A percentile compares a stretch with the other conserved stretches of the same genome.
Evolutionary conservation across 2,329 filamentous ascomycete species (phyloP).

Genomic region (Chrysoporthe cubensis): DNA sequence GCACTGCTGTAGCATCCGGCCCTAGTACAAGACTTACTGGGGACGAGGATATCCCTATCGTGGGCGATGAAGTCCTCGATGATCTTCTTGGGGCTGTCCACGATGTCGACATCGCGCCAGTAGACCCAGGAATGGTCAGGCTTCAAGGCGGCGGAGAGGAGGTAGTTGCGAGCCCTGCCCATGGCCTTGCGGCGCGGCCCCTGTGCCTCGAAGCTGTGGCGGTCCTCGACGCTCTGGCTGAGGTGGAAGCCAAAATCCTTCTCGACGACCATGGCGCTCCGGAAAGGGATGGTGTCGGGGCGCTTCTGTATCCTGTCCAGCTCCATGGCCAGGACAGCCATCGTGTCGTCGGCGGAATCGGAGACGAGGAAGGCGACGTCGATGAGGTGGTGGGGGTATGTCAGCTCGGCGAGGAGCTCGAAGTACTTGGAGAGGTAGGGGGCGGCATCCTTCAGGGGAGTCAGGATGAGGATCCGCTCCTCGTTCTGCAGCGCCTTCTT

Average conservation of each 20-base stretch:
- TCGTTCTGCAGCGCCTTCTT: slow-evolving; percentile 76
- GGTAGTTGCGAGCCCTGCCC: slow-evolving; percentile 88
- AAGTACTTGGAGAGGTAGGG: slow-evolving; percentile 87
- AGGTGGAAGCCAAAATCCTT: slow-evolving; percentile 84
- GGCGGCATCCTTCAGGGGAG: slow-evolving; percentile 88
- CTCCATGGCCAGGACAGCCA: slow-evolving; percentile 83
- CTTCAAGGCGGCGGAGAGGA: slow-evolving; percentile 82
- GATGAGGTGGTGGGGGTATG: slow-evolving; percentile 93
- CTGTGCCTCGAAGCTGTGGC: slow-evolving; percentile 86
- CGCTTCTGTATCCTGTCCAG: slow-evolving; percentile 85
- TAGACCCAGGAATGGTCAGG: slow-evolving; percentile 98
- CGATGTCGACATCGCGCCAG: slow-evolving; percentile 97
- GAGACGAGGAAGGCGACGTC: slow-evolving; percentile 94
- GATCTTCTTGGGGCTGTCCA: slow-evolving; percentile 84
- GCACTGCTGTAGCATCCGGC: slow-evolving; percentile 1
- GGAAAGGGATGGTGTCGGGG: slow-evolving; percentile 80
- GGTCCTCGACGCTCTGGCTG: slow-evolving; percentile 79
- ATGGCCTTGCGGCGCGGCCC: slow-evolving; percentile 89
- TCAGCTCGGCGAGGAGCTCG: slow-evolving; percentile 84
- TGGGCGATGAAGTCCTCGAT: slow-evolving; percentile 95
- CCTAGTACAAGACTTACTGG: slow-evolving; percentile 68
- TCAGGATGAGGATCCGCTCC: slow-evolving; percentile 89
- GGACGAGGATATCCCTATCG: slow-evolving; percentile 89
- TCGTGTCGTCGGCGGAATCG: slow-evolving; percentile 88
- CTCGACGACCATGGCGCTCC: slow-evolving; percentile 80